These are phyloP conservation scores for Trypanosoma grayi DNA, from an alignment of 208 protist species.

Conservation along the genomic window DNA sequence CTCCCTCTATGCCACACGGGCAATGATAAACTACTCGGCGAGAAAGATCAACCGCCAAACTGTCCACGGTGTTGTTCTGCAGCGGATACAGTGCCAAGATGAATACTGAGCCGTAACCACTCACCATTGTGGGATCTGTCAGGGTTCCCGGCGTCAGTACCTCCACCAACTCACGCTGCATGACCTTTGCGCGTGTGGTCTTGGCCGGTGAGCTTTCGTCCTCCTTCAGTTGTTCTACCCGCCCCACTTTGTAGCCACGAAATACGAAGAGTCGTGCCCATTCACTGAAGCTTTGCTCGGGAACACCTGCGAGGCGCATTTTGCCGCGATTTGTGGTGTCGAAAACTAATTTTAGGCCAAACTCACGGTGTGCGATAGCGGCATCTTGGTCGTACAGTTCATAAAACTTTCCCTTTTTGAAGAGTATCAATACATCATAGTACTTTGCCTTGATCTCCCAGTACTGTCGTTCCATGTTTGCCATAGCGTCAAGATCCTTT, in stretches of 20 bases:
- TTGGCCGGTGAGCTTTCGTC: slow-evolving; percentile 23
- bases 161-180: slow-evolving; percentile 85
- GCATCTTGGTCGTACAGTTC: slow-evolving; percentile 95
- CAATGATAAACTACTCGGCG: slow-evolving; percentile 68
- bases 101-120: slow-evolving; percentile 66
- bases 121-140: slow-evolving; percentile 80
- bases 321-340: slow-evolving; percentile 83
- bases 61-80: slow-evolving; percentile 36
- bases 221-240: slow-evolving; percentile 92
- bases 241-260: slow-evolving; percentile 90
- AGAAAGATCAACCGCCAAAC: slow-evolving; percentile 81
- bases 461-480: slow-evolving; percentile 94
- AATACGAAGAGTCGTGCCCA: slow-evolving; percentile 93
- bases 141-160: slow-evolving; percentile 92
- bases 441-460: slow-evolving; percentile 94
- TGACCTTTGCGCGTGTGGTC: slow-evolving; percentile 38
- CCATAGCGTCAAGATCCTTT: slow-evolving; percentile 79
- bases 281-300: slow-evolving; percentile 87
- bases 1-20: slow-evolving; percentile 28
- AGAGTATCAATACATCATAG: slow-evolving; percentile 94
- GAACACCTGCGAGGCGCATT: slow-evolving; percentile 93
- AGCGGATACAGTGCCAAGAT: slow-evolving; percentile 55
- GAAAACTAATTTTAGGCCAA: slow-evolving; percentile 94
- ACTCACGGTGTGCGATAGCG: slow-evolving; percentile 87
- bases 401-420: slow-evolving; percentile 97